Conservation (phyloP, 306 rosid genomes). For the Canavalia ensiformis region DNA sequence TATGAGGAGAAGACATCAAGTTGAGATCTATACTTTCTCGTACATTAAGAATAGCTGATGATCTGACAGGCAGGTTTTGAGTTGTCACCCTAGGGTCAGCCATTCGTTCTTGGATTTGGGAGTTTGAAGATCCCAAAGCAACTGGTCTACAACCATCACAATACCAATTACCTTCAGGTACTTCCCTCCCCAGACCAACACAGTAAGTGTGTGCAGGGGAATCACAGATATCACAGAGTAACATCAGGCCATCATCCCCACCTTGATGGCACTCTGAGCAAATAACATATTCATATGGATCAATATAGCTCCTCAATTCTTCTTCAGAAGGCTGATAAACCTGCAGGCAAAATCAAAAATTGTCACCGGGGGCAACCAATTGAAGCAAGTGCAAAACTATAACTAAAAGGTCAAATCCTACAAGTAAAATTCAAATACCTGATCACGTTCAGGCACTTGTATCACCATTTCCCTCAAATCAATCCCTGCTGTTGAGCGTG, state of each 20-base stretch:
- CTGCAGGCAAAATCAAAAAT: slow-evolving; percentile 57
- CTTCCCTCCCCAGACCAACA: slow-evolving; percentile 91
- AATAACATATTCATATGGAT: slow-evolving; percentile 87
- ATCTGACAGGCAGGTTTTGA: slow-evolving; percentile 61
- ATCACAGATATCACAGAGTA: slow-evolving; percentile 94
- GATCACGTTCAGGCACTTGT: slow-evolving; percentile 93
- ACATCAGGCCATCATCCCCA: slow-evolving; percentile 91
- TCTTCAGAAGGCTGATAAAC: slow-evolving; percentile 98
- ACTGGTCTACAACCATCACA: slow-evolving; percentile 83
- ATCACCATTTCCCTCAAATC: slow-evolving; percentile 76
- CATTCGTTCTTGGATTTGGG: slow-evolving; percentile 66
- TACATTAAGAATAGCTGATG: slow-evolving; percentile 52
- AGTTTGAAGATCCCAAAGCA: slow-evolving; percentile 79
- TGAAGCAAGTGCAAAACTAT: slow-evolving; percentile 37
- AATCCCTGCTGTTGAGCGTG: slow-evolving; percentile 66
- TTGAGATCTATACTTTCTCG: slow-evolving; percentile 86
- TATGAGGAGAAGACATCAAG: slow-evolving; percentile 66
- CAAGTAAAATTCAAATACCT: slow-evolving; percentile 64
- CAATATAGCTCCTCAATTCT: slow-evolving; percentile 94
- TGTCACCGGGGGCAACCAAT: slow-evolving; percentile 25
- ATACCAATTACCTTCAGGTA: slow-evolving; percentile 97
- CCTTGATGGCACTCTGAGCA: slow-evolving; percentile 96
- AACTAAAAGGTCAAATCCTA: too few species aligned
- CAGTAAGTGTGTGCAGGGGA: slow-evolving; percentile 99
- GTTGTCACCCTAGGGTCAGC: slow-evolving; percentile 63